These are phyloP conservation scores for Paraphaeosphaeria minitans DNA, from an alignment of 2,329 filamentous ascomycete genomes.

Conservation along the genomic window DNA sequence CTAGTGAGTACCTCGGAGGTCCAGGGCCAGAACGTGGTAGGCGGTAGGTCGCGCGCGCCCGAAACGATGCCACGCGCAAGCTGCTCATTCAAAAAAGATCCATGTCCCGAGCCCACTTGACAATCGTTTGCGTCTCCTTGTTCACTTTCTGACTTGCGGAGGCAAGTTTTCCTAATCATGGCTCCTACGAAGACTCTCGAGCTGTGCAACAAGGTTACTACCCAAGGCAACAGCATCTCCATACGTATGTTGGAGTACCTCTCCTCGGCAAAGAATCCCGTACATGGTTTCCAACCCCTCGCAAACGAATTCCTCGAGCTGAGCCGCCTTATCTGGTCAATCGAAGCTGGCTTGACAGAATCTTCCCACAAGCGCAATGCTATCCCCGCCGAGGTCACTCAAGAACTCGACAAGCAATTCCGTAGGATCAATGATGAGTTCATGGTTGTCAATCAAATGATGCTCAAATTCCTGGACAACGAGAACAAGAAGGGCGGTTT, in stretches of 20 bases:
- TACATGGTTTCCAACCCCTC: conserved; percentile 56
- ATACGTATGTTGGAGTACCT: conserved; percentile 48
- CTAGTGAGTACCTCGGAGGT: conserved; percentile 2
- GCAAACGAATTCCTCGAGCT: conserved; percentile 71
- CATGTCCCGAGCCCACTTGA: not conserved
- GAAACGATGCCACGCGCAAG: conserved; percentile 2
- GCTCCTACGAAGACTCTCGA: conserved; percentile 50
- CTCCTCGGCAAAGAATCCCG: conserved; percentile 40
- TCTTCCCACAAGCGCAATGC: conserved; percentile 56
- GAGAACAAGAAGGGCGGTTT: conserved; percentile 64
- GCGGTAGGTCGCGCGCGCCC: not conserved
- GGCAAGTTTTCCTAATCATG: conserved; percentile 23
- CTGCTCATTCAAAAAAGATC: not conserved
- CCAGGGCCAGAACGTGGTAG: conserved; percentile 7
- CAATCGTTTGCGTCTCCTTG: not conserved
- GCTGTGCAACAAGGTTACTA: conserved; percentile 63
- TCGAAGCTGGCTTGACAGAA: conserved; percentile 64
- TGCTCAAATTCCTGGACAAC: conserved; percentile 65
- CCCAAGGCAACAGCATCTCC: conserved; percentile 60
- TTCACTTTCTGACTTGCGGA: conserved; percentile 2
- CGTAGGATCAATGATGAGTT: conserved; percentile 66
- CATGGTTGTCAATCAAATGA: conserved; percentile 66
- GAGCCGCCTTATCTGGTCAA: conserved; percentile 69
- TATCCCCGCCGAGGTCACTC: conserved; percentile 64
- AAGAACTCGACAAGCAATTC: conserved; percentile 69